These are phyloP conservation scores for Cercophora samala DNA, from an alignment of 495 filamentous ascomycete genomes.

Conservation along the genomic window DNA sequence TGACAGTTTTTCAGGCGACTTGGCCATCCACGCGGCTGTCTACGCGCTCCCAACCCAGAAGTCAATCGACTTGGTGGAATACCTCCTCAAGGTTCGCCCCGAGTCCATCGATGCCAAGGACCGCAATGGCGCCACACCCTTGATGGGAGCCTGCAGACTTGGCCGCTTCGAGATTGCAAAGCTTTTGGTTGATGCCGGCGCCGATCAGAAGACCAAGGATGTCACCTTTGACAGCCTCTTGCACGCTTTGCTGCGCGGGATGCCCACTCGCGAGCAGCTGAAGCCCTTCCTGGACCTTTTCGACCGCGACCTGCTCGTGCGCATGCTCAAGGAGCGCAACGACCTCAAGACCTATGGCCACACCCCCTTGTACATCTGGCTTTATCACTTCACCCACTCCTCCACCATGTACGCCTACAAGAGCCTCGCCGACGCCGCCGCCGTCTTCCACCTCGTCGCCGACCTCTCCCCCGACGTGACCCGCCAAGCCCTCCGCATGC, in stretches of 20 bases:
- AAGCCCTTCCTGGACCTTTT: constrained; percentile 50
- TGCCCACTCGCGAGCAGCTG: constrained; percentile 31
- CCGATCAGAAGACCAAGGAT: constrained; percentile 59
- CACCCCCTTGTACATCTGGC: constrained; percentile 43
- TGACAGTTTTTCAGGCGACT: constrained; percentile 43
- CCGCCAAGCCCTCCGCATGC: constrained; percentile 51
- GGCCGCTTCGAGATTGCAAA: constrained; percentile 53
- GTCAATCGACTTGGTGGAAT: constrained; percentile 54
- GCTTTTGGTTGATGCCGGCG: constrained; percentile 59
- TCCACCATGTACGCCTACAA: constrained; percentile 3
- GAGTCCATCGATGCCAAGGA: constrained; percentile 57
- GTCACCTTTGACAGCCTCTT: constrained; percentile 55
- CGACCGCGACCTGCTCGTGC: constrained; percentile 43
- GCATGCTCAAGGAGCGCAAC: constrained; percentile 42
- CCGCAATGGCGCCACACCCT: constrained; percentile 54
- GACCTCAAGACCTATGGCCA: constrained; percentile 33
- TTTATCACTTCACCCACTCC: constrained; percentile 12
- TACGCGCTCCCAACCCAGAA: constrained; percentile 39
- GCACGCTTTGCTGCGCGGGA: constrained; percentile 49
- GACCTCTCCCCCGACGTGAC: constrained; percentile 46
- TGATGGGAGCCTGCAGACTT: constrained; percentile 55
- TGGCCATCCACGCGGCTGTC: constrained; percentile 65
- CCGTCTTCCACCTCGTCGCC: constrained; percentile 44
- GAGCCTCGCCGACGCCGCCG: constrained; percentile 16
- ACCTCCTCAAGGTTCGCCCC: constrained; percentile 57